Evolutionary conservation across 176 grass and related monocot species (phyloP).

Genomic region (Oryza glaberrima): DNA sequence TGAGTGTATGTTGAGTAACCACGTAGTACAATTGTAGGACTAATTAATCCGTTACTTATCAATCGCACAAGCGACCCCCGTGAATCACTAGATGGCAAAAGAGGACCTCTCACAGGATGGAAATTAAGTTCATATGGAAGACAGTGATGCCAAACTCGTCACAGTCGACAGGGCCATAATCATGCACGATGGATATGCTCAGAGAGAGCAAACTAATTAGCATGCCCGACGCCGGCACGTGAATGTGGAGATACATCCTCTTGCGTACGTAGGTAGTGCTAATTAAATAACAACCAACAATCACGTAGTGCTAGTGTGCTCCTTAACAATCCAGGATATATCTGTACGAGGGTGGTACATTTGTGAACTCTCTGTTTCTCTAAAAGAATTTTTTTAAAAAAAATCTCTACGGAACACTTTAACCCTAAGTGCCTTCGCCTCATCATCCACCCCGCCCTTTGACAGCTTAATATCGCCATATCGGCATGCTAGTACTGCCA

Average conservation of each 20-base stretch:
- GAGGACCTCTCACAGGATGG: background rate
- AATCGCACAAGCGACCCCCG: background rate
- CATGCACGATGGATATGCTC: background rate
- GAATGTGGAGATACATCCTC: slow-evolving; percentile 32
- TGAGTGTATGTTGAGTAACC: background rate
- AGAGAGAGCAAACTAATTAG: background rate
- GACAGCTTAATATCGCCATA: too few species aligned
- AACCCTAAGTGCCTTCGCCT: background rate
- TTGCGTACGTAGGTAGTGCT: background rate
- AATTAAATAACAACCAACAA: background rate
- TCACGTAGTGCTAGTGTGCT: too few species aligned
- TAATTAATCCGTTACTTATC: background rate
- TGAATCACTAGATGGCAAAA: slow-evolving; percentile 35
- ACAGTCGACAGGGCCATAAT: background rate
- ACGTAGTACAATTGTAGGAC: background rate
- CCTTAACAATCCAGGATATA: background rate
- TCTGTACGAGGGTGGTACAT: background rate
- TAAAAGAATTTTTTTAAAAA: background rate
- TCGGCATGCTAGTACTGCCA: too few species aligned
- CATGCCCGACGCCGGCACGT: slow-evolving; percentile 33
- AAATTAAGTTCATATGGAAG: slow-evolving; percentile 14
- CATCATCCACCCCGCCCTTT: too few species aligned
- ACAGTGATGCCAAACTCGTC: slow-evolving; percentile 1
- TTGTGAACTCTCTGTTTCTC: background rate
- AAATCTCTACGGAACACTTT: background rate